Evolutionary conservation across 1,284 basidiomycete species (phyloP).

Genomic region (Cryptococcus jaspeensis): DNA sequence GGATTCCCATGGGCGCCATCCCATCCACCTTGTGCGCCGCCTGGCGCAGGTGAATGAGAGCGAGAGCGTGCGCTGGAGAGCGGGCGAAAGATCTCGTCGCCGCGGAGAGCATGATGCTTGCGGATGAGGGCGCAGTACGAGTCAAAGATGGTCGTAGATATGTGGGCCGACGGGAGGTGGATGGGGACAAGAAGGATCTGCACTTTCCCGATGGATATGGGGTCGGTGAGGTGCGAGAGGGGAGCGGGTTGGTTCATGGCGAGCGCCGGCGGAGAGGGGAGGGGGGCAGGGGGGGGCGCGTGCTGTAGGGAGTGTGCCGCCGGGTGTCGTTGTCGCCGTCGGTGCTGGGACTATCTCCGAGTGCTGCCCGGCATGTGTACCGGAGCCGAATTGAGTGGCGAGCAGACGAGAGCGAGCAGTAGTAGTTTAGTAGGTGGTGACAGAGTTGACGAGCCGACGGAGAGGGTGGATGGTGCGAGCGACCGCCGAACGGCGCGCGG

Average conservation of each 20-base stretch:
- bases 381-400: no score
- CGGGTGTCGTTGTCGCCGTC: no score
- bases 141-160: slow-evolving; percentile 19
- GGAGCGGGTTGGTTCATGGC: slow-evolving; percentile 14
- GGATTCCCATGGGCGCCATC: slow-evolving; percentile 9
- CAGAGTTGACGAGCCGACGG: no score
- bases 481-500: no score
- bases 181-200: slow-evolving; percentile 50
- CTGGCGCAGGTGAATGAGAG: slow-evolving; percentile 8
- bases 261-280: not conserved
- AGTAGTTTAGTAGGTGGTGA: no score
- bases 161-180: slow-evolving; percentile 20
- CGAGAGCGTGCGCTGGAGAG: slow-evolving; percentile 12
- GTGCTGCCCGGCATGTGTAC: no score
- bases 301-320: no score
- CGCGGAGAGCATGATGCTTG: slow-evolving; percentile 37
- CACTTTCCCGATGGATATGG: slow-evolving; percentile 44
- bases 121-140: slow-evolving; percentile 34
- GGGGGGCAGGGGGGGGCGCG: no score
- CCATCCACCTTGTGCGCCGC: slow-evolving; percentile 11
- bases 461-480: no score
- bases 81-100: slow-evolving; percentile 37
- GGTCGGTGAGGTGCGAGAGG: slow-evolving; percentile 41
- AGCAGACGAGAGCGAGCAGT: no score
- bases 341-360: no score